These are phyloP conservation scores for Centella asiatica DNA, from an alignment of 129 eudicot genomes.

Conservation along the genomic window DNA sequence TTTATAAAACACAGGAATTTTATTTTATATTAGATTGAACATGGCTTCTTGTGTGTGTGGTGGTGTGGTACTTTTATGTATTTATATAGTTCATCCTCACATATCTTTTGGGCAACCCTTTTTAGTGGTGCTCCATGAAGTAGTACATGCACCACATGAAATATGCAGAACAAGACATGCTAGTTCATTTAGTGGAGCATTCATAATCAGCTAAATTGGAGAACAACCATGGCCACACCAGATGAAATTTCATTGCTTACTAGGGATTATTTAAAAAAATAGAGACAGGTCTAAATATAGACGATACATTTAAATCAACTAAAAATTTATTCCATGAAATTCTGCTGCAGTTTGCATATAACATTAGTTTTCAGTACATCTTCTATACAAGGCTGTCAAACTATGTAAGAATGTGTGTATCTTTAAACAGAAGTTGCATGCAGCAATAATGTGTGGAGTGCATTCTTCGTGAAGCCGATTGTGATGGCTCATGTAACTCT, in stretches of 20 bases:
- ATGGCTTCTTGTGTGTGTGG: neutral
- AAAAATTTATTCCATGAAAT: no score
- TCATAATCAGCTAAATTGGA: neutral
- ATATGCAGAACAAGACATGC: neutral
- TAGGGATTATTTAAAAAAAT: no score
- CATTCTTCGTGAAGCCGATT: no score
- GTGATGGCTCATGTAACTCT: no score
- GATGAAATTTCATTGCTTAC: neutral
- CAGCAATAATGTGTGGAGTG: no score
- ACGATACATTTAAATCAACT: neutral
- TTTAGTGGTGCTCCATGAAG: slow-evolving; percentile 5
- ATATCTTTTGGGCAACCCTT: neutral
- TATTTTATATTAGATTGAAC: neutral
- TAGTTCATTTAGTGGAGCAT: neutral
- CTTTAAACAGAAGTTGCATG: no score
- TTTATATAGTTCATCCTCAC: neutral
- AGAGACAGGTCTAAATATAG: neutral
- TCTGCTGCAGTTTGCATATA: neutral
- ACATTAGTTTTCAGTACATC: no score
- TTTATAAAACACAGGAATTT: neutral
- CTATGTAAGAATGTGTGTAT: no score
- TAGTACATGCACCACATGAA: neutral
- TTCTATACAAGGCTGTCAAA: no score
- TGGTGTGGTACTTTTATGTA: neutral
- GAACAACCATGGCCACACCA: neutral